Conservation (phyloP, 2,329 filamentous ascomycete genomes). For the Emmonsiellopsis sp. region DNA sequence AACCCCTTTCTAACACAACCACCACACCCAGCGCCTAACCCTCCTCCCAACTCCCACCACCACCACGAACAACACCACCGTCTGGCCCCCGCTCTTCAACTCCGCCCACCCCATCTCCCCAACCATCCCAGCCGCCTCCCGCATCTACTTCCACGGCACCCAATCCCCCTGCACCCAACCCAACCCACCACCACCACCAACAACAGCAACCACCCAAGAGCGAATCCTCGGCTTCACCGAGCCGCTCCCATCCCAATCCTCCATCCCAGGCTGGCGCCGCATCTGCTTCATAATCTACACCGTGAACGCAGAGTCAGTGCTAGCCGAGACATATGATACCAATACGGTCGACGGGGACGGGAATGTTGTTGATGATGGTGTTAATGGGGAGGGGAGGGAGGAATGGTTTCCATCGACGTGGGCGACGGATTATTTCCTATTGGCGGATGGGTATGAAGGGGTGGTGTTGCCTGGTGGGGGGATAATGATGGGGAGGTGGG, state of each 20-base stretch:
- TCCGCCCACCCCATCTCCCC: constrained; percentile 12
- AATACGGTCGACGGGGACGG: not conserved
- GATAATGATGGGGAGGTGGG: constrained; percentile 42
- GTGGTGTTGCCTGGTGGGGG: constrained; percentile 37
- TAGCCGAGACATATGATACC: constrained; percentile 1
- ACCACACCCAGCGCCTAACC: not conserved
- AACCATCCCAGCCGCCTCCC: not conserved
- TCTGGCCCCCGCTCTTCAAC: constrained; percentile 21
- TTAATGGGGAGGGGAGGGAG: constrained; percentile 6
- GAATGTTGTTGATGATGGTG: constrained; percentile 7
- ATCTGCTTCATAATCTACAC: constrained; percentile 29
- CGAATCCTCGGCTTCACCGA: constrained; percentile 28
- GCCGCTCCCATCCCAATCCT: constrained; percentile 18
- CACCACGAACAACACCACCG: constrained; percentile 7
- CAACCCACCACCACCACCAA: constrained; percentile 6
- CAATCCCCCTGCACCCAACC: constrained; percentile 8
- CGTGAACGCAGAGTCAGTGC: constrained; percentile 12
- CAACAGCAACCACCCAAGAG: constrained; percentile 4
- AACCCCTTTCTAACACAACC: not conserved
- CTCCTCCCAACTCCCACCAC: constrained; percentile 11
- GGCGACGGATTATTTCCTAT: constrained; percentile 17
- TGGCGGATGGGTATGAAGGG: constrained; percentile 39
- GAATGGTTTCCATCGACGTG: constrained; percentile 11
- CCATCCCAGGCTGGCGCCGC: constrained; percentile 27
- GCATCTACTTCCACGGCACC: constrained; percentile 19